Conservation (phyloP, 225 moss, liverwort and hornwort genomes). For the Polytrichum formosum region DNA sequence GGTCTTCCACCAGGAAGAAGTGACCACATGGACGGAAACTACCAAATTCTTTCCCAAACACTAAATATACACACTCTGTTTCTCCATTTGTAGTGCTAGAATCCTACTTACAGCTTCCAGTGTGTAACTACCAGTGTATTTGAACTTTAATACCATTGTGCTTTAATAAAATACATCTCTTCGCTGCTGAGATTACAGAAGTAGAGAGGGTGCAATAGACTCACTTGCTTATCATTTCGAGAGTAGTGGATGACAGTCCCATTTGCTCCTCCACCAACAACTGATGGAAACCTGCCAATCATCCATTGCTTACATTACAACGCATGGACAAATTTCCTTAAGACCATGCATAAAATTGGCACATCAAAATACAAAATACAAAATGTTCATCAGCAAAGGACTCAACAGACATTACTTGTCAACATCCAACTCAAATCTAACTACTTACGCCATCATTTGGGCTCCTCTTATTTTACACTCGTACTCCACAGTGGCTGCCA, state of each 20-base stretch:
- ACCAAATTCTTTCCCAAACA: no score
- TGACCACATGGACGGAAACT: neutral
- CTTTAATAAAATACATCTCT: no score
- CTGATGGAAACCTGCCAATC: slow-evolving; percentile 81
- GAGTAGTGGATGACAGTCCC: slow-evolving; percentile 87
- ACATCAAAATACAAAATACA: neutral
- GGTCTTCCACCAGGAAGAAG: neutral
- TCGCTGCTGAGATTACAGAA: no score
- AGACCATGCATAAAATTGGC: neutral
- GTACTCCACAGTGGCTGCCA: slow-evolving; percentile 93
- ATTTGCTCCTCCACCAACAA: slow-evolving; percentile 93
- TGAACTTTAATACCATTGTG: neutral
- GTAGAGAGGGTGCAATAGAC: slow-evolving; percentile 5
- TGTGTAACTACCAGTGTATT: neutral
- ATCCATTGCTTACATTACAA: slow-evolving; percentile 20
- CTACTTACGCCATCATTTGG: slow-evolving; percentile 92
- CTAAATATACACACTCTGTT: no score
- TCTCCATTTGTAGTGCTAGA: neutral
- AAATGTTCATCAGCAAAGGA: no score
- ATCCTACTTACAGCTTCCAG: neutral
- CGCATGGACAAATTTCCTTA: no score
- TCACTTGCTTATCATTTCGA: slow-evolving; percentile 90
- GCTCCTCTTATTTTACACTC: slow-evolving; percentile 98
- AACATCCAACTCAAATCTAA: slow-evolving; percentile 2
- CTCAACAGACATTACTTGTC: neutral